Conservation (phyloP, 2,329 filamentous ascomycete genomes). For the Claviceps citrina region DNA sequence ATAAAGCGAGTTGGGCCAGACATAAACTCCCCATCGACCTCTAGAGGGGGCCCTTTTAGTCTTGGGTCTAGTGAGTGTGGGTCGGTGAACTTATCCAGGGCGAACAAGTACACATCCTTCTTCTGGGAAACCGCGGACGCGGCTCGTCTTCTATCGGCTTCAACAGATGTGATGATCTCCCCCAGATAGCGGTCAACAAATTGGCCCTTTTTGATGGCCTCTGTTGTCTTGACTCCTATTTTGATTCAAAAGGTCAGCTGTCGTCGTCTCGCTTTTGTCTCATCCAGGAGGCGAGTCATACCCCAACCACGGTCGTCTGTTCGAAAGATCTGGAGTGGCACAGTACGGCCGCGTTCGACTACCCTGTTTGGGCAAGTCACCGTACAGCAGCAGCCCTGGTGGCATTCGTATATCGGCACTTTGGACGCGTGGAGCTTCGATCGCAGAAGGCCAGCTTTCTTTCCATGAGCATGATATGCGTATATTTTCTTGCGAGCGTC, state of each 20-base stretch:
- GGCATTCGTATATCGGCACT: conserved; percentile 66
- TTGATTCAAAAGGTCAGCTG: neutral
- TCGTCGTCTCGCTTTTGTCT: neutral
- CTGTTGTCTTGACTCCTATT: conserved; percentile 46
- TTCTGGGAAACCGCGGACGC: conserved; percentile 37
- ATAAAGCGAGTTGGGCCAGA: conserved; percentile 69
- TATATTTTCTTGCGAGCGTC: conserved; percentile 28
- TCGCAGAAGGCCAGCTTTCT: conserved; percentile 36
- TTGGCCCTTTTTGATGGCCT: conserved; percentile 53
- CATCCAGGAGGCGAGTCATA: conserved; percentile 18
- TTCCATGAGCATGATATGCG: conserved; percentile 46
- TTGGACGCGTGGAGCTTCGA: conserved; percentile 36
- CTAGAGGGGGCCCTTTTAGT: conserved; percentile 39
- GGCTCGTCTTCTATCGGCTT: conserved; percentile 50
- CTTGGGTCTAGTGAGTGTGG: conserved; percentile 38
- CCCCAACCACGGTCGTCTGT: conserved; percentile 64
- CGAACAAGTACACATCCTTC: conserved; percentile 71
- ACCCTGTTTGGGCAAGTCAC: conserved; percentile 55
- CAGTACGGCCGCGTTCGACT: conserved; percentile 55
- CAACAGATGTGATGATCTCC: conserved; percentile 46
- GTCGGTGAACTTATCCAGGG: conserved; percentile 64
- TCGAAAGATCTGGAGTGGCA: conserved; percentile 63
- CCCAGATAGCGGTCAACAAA: conserved; percentile 72
- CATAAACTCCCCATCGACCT: conserved; percentile 59
- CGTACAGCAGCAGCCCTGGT: conserved; percentile 52